These are phyloP conservation scores for Spirogloea muscicola DNA, from an alignment of 139 green algal species.

Conservation along the genomic window DNA sequence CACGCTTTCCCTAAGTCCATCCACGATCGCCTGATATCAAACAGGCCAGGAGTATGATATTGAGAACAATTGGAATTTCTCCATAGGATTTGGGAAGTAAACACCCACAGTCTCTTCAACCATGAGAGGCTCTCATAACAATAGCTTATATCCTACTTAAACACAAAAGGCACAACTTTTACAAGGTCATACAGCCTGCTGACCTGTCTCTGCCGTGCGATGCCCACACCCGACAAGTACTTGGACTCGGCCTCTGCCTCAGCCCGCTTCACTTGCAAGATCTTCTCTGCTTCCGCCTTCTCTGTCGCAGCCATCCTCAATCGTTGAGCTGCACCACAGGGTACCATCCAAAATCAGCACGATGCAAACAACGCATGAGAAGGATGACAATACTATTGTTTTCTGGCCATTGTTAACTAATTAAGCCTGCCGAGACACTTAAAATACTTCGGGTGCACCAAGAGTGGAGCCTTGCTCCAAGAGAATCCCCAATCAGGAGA, in stretches of 20 bases:
- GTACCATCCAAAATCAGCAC: slow-evolving; percentile 5
- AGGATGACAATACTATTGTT: too few species aligned
- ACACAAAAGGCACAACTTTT: too few species aligned
- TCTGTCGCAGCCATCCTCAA: slow-evolving; percentile 65
- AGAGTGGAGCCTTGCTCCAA: not conserved
- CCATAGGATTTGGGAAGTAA: too few species aligned
- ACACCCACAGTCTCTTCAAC: too few species aligned
- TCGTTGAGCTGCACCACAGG: slow-evolving; percentile 16
- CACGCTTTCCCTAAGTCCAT: slow-evolving; percentile 82
- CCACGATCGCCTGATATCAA: slow-evolving; percentile 89
- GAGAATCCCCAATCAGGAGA: not conserved
- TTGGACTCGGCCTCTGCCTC: slow-evolving; percentile 94
- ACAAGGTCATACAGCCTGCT: too few species aligned
- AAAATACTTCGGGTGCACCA: not conserved
- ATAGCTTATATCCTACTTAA: too few species aligned
- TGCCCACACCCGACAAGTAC: slow-evolving; percentile 74
- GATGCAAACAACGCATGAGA: not conserved
- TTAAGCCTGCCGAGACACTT: not conserved
- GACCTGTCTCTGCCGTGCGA: slow-evolving; percentile 60
- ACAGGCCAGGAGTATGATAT: too few species aligned
- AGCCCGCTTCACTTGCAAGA: slow-evolving; percentile 71
- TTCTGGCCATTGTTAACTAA: not conserved
- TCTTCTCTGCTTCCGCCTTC: slow-evolving; percentile 78
- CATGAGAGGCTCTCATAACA: too few species aligned
- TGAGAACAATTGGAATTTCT: too few species aligned